Evolutionary conservation across 768 basidiomycete species (phyloP), one percentile per base, ranked within the genome.

Genomic region (Guyanaporus albipodus): DNA sequence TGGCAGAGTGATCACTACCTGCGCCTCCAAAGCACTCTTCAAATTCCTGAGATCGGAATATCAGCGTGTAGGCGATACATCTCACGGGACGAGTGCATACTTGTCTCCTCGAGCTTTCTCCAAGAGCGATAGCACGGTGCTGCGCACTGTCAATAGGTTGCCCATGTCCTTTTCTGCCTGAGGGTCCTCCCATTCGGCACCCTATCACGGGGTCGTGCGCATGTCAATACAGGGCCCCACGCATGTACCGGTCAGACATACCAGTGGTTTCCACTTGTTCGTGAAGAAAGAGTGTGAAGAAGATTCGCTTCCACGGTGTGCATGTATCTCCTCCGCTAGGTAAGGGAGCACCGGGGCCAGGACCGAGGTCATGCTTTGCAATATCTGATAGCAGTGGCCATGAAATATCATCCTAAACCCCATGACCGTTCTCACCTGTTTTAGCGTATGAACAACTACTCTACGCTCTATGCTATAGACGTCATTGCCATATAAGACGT

Each of bases 281-380:
- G 71, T 70, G 58, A 93, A 95, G n/a, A 89, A 75, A 0, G 90
- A 93, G 0, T 49, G 62, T 0, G 54, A 61, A 24, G 53, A 55
- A 8, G 56, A 42, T 11, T 46, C 43, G 0, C 44, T 51, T 26
- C 27, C 47, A 36, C 47, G 43, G 17, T 67, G 63, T 12, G 62
- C 62, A 19, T 88, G 76, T 45, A 94, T 80, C 64, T 97, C 95
- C 66, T 96, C 93, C 0, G 91, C 87, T 6, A 96, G 77, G 60
- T 95, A 88, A 8, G 95, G 95, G 2, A 91, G 72, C 22, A 97
- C 82, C 0, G 95, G 95, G 0, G 91, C 88, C 37, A 93, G 70
- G 3, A 91, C 74, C 4, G 74, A 75, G 1, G 80, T 80, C 68
- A 91, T 77, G 2, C 80, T 83, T 23, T 71, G 68, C 40, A 94